Evolutionary conservation across 2,329 filamentous ascomycete genomes (phyloP).

Genomic region (Trematosphaeria pertusa): DNA sequence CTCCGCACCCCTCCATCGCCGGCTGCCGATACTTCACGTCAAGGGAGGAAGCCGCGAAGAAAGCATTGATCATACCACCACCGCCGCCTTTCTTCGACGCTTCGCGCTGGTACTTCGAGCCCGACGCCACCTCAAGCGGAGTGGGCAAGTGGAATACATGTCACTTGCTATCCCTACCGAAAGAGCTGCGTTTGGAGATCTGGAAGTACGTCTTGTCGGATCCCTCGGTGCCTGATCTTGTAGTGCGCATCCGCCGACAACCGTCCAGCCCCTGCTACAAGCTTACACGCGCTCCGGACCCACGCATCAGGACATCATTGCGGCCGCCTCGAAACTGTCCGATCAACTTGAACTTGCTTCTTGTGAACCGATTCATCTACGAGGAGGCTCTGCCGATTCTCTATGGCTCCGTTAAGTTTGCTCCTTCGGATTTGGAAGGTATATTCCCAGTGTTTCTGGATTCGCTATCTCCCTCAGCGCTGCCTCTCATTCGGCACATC

Average conservation of each 20-base stretch:
- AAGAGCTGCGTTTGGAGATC: conserved; percentile 31
- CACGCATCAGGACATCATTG: conserved; percentile 12
- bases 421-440: conserved; percentile 18
- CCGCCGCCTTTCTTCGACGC: neutral
- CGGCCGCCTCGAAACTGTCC: neutral
- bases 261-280: conserved; percentile 2
- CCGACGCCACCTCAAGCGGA: neutral
- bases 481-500: conserved; percentile 24
- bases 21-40: too few species aligned
- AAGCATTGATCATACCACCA: too few species aligned
- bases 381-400: conserved; percentile 35
- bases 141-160: conserved; percentile 13
- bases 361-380: conserved; percentile 24
- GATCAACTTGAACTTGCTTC: conserved; percentile 21
- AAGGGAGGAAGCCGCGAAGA: too few species aligned
- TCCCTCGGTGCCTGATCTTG: conserved; percentile 10
- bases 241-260: conserved; percentile 20
- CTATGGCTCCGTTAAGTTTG: conserved; percentile 25
- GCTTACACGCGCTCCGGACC: conserved; percentile 10
- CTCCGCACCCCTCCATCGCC: too few species aligned
- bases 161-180: conserved; percentile 27
- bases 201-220: conserved; percentile 28
- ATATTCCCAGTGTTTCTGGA: conserved; percentile 30
- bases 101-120: neutral
- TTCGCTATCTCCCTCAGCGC: conserved; percentile 19